phyloP scores from a whole-genome alignment of 768 basidiomycete genomes.

The Zangia roseola region DNA sequence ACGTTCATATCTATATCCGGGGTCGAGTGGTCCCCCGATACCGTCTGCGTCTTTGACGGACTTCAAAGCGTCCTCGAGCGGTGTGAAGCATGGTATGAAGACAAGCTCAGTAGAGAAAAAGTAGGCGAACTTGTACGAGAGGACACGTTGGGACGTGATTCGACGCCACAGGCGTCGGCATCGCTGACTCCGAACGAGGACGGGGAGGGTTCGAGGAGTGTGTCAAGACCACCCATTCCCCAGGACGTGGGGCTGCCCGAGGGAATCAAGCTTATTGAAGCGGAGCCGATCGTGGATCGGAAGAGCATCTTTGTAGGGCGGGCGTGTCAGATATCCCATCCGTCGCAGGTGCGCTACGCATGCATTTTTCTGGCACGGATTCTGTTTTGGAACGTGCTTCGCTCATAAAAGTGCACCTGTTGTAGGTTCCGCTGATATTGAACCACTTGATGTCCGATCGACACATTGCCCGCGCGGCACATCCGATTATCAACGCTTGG shows the following conservation, averaged over 20 bases:
- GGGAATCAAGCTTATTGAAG: slow-evolving; percentile 63
- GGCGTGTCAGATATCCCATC: slow-evolving; percentile 76
- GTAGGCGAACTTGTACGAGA: slow-evolving; percentile 56
- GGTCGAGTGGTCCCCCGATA: slow-evolving; percentile 72
- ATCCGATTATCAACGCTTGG: slow-evolving; percentile 83
- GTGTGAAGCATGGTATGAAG: slow-evolving; percentile 68
- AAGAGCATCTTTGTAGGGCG: slow-evolving; percentile 86
- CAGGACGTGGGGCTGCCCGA: slow-evolving; percentile 43
- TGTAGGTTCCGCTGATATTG: slow-evolving; percentile 68
- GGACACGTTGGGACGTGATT: slow-evolving; percentile 38
- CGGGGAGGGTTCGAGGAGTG: slow-evolving; percentile 1
- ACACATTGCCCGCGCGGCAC: slow-evolving; percentile 71
- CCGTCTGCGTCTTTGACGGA: slow-evolving; percentile 86
- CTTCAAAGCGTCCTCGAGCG: slow-evolving; percentile 71
- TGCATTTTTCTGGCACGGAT: not conserved
- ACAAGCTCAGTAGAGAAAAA: slow-evolving; percentile 55
- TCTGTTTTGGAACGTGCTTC: not conserved
- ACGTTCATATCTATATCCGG: slow-evolving; percentile 79
- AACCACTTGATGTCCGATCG: slow-evolving; percentile 68
- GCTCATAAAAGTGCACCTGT: not conserved
- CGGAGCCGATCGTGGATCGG: slow-evolving; percentile 82
- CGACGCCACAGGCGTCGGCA: slow-evolving; percentile 6
- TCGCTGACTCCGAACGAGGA: slow-evolving; percentile 3
- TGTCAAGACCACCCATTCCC: slow-evolving; percentile 1
- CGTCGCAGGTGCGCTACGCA: slow-evolving; percentile 55